A percentile compares a stretch with the other conserved stretches of the same genome.
phyloP scores from a whole-genome alignment of 2,329 filamentous ascomycete species.

The Botrytis galanthina region DNA sequence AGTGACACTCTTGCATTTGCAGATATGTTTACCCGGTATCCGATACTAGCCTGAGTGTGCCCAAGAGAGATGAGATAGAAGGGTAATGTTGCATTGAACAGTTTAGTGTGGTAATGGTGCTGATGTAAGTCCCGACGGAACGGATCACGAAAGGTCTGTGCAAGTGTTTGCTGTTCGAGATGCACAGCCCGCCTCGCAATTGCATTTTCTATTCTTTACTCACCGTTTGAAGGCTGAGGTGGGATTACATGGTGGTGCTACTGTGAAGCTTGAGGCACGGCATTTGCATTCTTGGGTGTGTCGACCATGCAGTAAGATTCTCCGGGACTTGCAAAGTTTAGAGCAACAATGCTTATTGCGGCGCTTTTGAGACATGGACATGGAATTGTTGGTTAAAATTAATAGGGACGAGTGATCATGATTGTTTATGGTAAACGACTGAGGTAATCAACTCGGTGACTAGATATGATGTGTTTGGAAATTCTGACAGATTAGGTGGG shows the following conservation, averaged over 20 bases:
- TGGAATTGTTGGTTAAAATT: not conserved
- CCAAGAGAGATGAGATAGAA: not conserved
- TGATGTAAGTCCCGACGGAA: slow-evolving; percentile 12
- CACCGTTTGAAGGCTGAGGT: not conserved
- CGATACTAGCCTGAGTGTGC: not conserved
- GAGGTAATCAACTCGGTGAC: not conserved
- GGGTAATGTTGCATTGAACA: not conserved
- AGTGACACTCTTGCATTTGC: not conserved
- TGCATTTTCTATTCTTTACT: slow-evolving; percentile 7
- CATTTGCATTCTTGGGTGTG: not conserved
- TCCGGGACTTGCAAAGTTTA: not conserved
- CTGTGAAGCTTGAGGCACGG: not conserved
- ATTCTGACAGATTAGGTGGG: not conserved
- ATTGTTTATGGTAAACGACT: not conserved
- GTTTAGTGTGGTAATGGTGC: not conserved
- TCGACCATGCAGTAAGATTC: slow-evolving; percentile 5
- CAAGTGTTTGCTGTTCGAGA: slow-evolving; percentile 1
- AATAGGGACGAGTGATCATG: not conserved
- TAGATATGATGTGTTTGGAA: not conserved
- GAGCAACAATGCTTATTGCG: not conserved
- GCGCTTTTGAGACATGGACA: not conserved
- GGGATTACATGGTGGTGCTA: not conserved
- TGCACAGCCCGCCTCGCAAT: not conserved
- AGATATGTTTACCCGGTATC: slow-evolving; percentile 7
- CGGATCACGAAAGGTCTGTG: slow-evolving; percentile 5